These are phyloP conservation scores for Actinomucor elegans DNA, from an alignment of 371 early-diverging fungal genomes.

Conservation along the genomic window DNA sequence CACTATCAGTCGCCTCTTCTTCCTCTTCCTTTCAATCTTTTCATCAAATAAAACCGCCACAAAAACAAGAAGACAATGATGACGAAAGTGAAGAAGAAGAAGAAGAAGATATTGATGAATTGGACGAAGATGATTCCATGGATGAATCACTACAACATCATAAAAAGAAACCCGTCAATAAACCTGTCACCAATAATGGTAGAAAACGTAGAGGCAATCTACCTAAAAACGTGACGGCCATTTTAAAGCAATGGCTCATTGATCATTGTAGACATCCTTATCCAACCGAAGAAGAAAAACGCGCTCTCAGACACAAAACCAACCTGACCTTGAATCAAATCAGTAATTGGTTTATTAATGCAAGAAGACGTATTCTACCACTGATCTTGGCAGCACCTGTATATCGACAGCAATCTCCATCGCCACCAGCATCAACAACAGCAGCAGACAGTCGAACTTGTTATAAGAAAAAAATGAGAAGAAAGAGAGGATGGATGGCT, in stretches of 20 bases:
- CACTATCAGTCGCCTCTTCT: neutral
- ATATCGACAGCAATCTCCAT: no score
- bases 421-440: no score
- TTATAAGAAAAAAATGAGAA: no score
- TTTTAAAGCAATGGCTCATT: slow-evolving; percentile 66
- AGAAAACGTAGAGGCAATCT: slow-evolving; percentile 47
- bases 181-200: slow-evolving; percentile 2
- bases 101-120: neutral
- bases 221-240: slow-evolving; percentile 52
- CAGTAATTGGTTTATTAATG: slow-evolving; percentile 85
- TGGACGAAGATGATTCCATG: neutral
- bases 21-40: neutral
- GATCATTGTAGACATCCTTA: slow-evolving; percentile 72
- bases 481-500: no score
- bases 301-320: slow-evolving; percentile 49
- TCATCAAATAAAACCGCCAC: neutral
- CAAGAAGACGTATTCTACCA: slow-evolving; percentile 58
- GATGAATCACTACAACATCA: neutral
- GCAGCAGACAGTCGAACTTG: no score
- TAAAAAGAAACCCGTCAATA: neutral
- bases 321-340: slow-evolving; percentile 68
- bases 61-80: neutral
- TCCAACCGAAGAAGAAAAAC: slow-evolving; percentile 74
- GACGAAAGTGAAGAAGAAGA: neutral
- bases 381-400: slow-evolving; percentile 13